phyloP scores from a whole-genome alignment of 441 rosid genomes.

The Rhodomyrtus psidioides region DNA sequence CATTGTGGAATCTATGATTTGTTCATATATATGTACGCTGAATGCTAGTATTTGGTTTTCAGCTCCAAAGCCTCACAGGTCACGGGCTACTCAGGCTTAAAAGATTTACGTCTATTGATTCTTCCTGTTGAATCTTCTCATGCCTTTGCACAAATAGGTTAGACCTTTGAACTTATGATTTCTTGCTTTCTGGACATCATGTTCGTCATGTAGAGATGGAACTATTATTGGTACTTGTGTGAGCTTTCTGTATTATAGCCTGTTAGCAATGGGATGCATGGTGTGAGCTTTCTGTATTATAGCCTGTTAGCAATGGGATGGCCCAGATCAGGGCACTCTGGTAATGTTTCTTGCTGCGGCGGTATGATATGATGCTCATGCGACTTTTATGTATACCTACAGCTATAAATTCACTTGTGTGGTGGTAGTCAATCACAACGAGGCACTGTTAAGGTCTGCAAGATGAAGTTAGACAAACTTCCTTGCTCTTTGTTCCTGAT shows the following conservation, averaged over 20 bases:
- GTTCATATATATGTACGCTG: not conserved
- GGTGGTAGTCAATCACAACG: no score
- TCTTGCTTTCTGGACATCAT: not conserved
- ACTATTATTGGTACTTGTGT: not conserved
- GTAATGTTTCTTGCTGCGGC: no score
- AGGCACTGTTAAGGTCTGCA: no score
- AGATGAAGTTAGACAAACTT: no score
- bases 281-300: not conserved
- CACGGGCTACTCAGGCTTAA: not conserved
- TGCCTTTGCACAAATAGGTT: not conserved
- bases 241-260: not conserved
- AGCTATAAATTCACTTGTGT: no score
- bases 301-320: not conserved
- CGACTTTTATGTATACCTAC: no score
- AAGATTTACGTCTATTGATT: not conserved
- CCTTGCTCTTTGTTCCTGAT: no score
- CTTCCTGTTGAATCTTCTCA: not conserved
- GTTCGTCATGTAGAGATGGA: not conserved
- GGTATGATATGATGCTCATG: no score
- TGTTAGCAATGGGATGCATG: not conserved
- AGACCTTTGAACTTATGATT: not conserved
- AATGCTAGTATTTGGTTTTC: not conserved
- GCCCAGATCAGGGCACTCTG: no score
- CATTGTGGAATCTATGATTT: not conserved
- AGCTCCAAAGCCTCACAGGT: not conserved